A percentile compares a stretch with the other conserved stretches of the same genome.
phyloP scores from a whole-genome alignment of 257 asterid genomes.

The Petunia axillaris region DNA sequence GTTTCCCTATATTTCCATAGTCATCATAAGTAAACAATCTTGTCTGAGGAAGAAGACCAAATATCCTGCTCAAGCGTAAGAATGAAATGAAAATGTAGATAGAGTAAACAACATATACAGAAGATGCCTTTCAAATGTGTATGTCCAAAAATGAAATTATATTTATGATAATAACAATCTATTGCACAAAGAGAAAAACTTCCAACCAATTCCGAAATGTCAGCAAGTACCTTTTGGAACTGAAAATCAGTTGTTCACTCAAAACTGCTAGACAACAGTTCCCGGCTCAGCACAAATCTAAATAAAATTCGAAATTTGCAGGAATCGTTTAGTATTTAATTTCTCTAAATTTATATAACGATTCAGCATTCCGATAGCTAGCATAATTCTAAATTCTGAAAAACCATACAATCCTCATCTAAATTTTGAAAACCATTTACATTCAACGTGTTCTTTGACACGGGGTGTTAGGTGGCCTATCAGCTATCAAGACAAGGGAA shows the following conservation, averaged over 20 bases:
- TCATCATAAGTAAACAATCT: background rate
- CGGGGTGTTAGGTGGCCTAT: background rate
- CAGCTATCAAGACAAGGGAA: background rate
- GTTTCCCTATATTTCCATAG: background rate
- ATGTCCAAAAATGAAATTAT: background rate
- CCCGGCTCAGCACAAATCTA: background rate
- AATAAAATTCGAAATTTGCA: background rate
- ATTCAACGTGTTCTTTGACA: background rate
- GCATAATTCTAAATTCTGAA: background rate
- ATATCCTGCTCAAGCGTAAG: background rate
- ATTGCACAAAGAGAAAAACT: background rate
- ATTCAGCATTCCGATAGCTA: background rate
- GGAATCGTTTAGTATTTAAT: background rate
- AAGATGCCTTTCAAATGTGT: background rate
- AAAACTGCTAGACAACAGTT: background rate
- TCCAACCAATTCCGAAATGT: background rate
- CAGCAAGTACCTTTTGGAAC: background rate
- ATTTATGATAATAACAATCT: background rate
- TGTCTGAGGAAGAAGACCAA: background rate
- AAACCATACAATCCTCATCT: background rate
- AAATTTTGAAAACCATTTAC: constrained; percentile 14
- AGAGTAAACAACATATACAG: background rate
- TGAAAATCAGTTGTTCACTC: background rate
- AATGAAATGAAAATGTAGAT: constrained; percentile 4
- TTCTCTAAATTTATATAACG: background rate